Base-by-base conservation (phyloP, 306 rosid species). In the Casuarina glauca region DNA sequence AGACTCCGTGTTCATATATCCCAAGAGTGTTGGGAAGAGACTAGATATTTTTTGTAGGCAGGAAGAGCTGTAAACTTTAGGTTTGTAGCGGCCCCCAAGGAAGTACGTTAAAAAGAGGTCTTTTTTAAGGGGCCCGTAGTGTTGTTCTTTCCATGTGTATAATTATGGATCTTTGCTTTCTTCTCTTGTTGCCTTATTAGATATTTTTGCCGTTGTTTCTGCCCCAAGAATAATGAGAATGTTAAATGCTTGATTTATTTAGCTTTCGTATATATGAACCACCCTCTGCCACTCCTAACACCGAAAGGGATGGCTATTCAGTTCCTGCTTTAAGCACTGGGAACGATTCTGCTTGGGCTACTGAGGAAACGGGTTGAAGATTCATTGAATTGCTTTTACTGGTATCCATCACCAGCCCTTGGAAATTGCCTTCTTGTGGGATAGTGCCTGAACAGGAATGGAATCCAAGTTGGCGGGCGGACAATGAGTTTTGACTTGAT, bases 1-100 rank as follows among this genome's bases (percentile, higher is more conserved):
- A 26, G 97, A 94, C 79, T 89, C 94, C 76, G 91, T 92, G 32
- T 80, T 90, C 44, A 87, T 94, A 76, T 77, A 72, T 68, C 90
- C 83, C 26, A 69, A 81, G 64, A 69, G 82, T 57, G 81, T 79
- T 51, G 77, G 74, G 54, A 73, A 80, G 76, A 76, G 50, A 51
- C 70, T 85, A 76, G 80, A 73, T 63, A 72, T 46, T 26, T 82
- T 85, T 79, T 74, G 79, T 81, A 61, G 69, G 73, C 70, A 58
- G 85, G 72, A 60, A 79, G 45, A 77, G 77, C 48, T 75, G 81
- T 75, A 53, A 43, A 78, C 68, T 53, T 58, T 69, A 53, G 77
- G 57, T 72, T 58, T 62, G 76, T 45, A 32, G 43, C 52, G 54
- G 52, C 52, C 11, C 75, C 75, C 38, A 39, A 49, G n/a, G 73